Evolutionary conservation across 169 alveolate genomes (phyloP).

Genomic region (Plasmodium gallinaceum): DNA sequence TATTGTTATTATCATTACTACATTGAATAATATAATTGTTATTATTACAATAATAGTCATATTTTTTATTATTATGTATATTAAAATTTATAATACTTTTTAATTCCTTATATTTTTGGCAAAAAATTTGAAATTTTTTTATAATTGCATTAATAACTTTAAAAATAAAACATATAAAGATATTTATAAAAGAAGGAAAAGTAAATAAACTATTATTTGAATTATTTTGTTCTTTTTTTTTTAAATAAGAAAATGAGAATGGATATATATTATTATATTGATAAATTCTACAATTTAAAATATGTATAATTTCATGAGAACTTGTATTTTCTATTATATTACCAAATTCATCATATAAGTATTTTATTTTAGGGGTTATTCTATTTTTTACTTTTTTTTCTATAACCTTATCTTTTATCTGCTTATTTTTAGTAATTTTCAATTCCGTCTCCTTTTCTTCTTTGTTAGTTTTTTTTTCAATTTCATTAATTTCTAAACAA

Average conservation of each 20-base stretch:
- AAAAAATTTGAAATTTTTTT: not conserved
- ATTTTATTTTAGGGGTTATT: slow-evolving; percentile 63
- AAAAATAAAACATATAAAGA: not conserved
- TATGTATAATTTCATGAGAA: slow-evolving; percentile 47
- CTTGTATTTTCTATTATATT: slow-evolving; percentile 35
- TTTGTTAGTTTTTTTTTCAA: not conserved
- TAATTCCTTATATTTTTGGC: not conserved
- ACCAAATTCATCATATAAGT: slow-evolving; percentile 64
- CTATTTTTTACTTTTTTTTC: slow-evolving; percentile 52
- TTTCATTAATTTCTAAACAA: slow-evolving; percentile 27
- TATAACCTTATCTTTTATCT: slow-evolving; percentile 12
- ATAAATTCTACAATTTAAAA: slow-evolving; percentile 13
- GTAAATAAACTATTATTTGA: not conserved
- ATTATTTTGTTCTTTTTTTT: not conserved
- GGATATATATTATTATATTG: not conserved
- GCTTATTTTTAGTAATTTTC: slow-evolving; percentile 5
- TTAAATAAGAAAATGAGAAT: not conserved
- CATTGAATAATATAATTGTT: too few species aligned
- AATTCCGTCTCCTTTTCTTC: slow-evolving; percentile 13
- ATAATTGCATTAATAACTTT: not conserved
- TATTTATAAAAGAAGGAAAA: not conserved
- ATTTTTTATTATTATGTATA: too few species aligned
- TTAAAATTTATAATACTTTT: too few species aligned
- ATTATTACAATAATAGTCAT: too few species aligned
- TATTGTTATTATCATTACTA: too few species aligned